phyloP scores from a whole-genome alignment of 1,139 yeast species.

The Keqinozyma sinolaborantium region DNA sequence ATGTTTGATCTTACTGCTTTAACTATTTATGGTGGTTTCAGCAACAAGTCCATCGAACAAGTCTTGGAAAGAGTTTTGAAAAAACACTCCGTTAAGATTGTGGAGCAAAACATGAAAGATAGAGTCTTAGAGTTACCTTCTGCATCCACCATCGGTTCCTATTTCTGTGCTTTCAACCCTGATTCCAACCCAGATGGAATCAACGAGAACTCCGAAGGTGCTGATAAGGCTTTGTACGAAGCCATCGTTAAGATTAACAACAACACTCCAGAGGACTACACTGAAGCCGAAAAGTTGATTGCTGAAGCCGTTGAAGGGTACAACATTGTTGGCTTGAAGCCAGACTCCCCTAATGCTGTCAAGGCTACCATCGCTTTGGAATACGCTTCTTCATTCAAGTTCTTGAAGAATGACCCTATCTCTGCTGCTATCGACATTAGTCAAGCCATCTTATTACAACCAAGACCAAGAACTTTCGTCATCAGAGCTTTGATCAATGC shows the following conservation, averaged over 20 bases:
- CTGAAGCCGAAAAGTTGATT: slow-evolving; percentile 67
- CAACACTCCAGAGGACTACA: slow-evolving; percentile 70
- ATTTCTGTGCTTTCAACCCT: slow-evolving; percentile 69
- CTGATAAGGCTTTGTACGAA: slow-evolving; percentile 62
- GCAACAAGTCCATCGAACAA: slow-evolving; percentile 72
- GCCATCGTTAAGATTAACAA: slow-evolving; percentile 63
- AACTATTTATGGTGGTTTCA: slow-evolving; percentile 73
- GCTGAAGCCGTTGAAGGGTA: slow-evolving; percentile 63
- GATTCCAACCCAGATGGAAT: slow-evolving; percentile 48
- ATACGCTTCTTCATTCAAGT: slow-evolving; percentile 77
- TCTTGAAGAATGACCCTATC: slow-evolving; percentile 71
- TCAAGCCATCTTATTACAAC: slow-evolving; percentile 61
- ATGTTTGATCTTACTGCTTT: slow-evolving; percentile 89
- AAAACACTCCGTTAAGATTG: slow-evolving; percentile 67
- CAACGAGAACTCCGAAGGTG: slow-evolving; percentile 44
- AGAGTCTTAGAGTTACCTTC: slow-evolving; percentile 69
- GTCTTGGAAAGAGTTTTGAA: slow-evolving; percentile 85
- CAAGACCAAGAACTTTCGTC: slow-evolving; percentile 81
- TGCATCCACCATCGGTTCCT: slow-evolving; percentile 79
- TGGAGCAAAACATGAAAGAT: slow-evolving; percentile 54
- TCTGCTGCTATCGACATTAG: slow-evolving; percentile 59
- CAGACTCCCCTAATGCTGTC: slow-evolving; percentile 48
- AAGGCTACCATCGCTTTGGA: slow-evolving; percentile 66
- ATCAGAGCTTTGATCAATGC: slow-evolving; percentile 83
- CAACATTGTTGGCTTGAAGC: slow-evolving; percentile 31